Evolutionary conservation across 345 rosid genomes (phyloP).

Genomic region (Gossypium arboreum): DNA sequence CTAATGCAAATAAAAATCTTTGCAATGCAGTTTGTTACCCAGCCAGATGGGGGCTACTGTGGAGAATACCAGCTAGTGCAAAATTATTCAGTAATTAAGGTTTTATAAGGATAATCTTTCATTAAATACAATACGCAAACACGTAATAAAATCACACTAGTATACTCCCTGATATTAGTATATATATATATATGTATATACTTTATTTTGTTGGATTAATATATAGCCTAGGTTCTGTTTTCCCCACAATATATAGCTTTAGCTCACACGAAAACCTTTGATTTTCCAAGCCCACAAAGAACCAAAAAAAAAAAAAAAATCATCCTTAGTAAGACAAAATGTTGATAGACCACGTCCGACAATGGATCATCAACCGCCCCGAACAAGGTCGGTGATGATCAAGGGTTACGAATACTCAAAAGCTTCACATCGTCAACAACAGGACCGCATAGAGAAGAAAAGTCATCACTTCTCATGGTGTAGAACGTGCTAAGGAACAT

Average conservation of each 20-base stretch:
- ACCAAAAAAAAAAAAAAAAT: neutral
- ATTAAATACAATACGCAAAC: neutral
- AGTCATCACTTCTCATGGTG: constrained; percentile 64
- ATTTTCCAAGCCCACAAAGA: neutral
- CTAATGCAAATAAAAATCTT: too few relatives aligned
- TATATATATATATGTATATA: neutral
- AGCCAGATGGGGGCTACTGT: too few relatives aligned
- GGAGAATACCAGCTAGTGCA: too few relatives aligned
- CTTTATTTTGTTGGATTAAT: neutral
- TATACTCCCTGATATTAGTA: neutral
- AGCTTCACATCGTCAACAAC: constrained; percentile 69
- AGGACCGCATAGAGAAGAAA: constrained; percentile 76
- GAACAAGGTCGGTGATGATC: constrained; percentile 3
- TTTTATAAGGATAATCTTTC: too few relatives aligned
- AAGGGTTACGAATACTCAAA: constrained; percentile 37
- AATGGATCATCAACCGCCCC: neutral
- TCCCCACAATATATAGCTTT: too few relatives aligned
- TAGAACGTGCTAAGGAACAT: constrained; percentile 72
- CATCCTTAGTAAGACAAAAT: neutral
- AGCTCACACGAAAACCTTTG: neutral
- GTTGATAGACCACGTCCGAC: neutral
- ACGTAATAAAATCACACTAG: neutral
- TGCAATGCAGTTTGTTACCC: too few relatives aligned
- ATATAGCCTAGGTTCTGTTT: too few relatives aligned
- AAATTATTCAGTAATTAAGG: too few relatives aligned